Conservation (phyloP, 2,329 filamentous ascomycete species). For the Ceratocystis huliohia region DNA sequence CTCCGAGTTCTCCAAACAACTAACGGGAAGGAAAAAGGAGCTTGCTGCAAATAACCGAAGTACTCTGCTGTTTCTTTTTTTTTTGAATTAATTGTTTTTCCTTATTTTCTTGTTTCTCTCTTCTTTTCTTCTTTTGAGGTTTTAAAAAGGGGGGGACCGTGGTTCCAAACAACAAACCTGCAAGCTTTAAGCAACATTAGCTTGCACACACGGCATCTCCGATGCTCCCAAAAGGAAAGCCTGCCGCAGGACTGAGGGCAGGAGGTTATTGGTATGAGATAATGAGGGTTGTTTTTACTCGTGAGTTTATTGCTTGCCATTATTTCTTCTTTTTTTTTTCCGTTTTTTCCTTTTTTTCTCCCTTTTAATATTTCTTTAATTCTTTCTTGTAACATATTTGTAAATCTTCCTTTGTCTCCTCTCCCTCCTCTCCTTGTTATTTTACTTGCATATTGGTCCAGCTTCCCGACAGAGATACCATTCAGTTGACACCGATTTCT, state of each 20-base stretch:
- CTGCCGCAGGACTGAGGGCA: not conserved
- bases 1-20: not conserved
- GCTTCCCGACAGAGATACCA: too few relatives aligned
- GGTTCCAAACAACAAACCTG: not conserved
- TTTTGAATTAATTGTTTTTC: not conserved
- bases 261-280: too few relatives aligned
- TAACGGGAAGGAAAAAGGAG: not conserved
- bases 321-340: too few relatives aligned
- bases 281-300: too few relatives aligned
- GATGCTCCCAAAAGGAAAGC: not conserved
- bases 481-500: too few relatives aligned
- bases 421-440: not conserved
- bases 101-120: not conserved
- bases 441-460: not conserved
- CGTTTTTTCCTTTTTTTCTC: not conserved
- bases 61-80: not conserved
- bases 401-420: not conserved
- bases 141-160: too few relatives aligned
- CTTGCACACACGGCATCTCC: slow-evolving; percentile 14
- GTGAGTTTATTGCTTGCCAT: too few relatives aligned
- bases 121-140: not conserved
- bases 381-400: not conserved
- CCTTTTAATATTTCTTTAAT: not conserved
- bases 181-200: not conserved
- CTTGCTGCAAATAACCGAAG: too few relatives aligned